These are phyloP conservation scores for Coemansia erecta DNA, from an alignment of 192 early-diverging fungal species.

Conservation along the genomic window DNA sequence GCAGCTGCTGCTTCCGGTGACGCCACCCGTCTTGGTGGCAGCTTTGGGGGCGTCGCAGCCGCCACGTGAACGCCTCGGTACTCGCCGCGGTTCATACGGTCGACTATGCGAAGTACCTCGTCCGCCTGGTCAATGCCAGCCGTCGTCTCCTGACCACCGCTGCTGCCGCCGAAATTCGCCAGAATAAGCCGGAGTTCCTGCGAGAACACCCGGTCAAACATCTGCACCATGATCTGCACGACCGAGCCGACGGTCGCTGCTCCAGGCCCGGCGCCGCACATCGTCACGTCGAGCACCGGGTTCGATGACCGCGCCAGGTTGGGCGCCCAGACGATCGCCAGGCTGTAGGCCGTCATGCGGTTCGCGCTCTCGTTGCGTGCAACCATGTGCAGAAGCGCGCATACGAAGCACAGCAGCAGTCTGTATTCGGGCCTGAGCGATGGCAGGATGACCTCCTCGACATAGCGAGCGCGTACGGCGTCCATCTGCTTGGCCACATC, in stretches of 20 bases:
- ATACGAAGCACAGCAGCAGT: conserved; percentile 26
- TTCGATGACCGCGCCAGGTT: conserved; percentile 65
- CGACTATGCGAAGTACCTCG: conserved; percentile 20
- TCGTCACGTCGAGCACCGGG: conserved; percentile 41
- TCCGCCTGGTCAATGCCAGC: conserved; percentile 7
- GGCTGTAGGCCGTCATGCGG: conserved; percentile 78
- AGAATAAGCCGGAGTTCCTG: conserved; percentile 14
- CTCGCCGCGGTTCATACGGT: conserved; percentile 17
- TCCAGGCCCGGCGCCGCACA: conserved; percentile 29
- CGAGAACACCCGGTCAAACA: conserved; percentile 34
- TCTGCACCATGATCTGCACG: conserved; percentile 34
- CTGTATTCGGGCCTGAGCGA: conserved; percentile 31
- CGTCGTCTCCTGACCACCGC: no score
- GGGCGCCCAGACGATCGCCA: conserved; percentile 84
- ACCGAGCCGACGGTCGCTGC: conserved; percentile 34
- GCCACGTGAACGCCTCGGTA: background rate
- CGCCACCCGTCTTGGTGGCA: background rate
- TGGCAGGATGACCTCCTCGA: conserved; percentile 29
- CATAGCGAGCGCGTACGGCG: conserved; percentile 24
- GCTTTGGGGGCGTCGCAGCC: conserved; percentile 1
- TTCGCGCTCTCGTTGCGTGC: conserved; percentile 62
- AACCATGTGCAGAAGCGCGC: conserved; percentile 62
- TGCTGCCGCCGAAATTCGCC: background rate
- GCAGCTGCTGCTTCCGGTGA: background rate
- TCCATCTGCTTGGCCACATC: conserved; percentile 31